Conservation (phyloP, 768 basidiomycete species). For the Gyrodon lividus region DNA sequence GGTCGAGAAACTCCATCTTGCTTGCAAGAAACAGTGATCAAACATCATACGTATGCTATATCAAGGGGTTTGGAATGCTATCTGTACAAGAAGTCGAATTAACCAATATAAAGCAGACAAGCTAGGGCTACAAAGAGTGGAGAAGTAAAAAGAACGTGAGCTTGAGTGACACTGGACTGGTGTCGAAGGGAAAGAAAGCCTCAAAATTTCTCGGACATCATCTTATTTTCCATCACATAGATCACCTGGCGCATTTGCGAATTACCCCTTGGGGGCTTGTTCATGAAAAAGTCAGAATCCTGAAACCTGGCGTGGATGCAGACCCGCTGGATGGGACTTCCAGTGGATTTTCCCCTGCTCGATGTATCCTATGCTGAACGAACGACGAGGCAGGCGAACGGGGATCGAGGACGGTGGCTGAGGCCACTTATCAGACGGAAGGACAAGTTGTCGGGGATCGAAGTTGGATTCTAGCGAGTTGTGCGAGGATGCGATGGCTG, state of each 20-base stretch:
- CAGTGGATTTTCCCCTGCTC: not conserved
- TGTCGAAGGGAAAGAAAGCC: not conserved
- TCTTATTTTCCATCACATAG: conserved; percentile 46
- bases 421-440: conserved; percentile 22
- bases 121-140: conserved; percentile 23
- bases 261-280: not conserved
- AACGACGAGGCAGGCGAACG: conserved; percentile 3
- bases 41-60: conserved; percentile 20
- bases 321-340: conserved; percentile 2
- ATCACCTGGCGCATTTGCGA: conserved; percentile 29
- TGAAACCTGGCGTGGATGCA: conserved; percentile 1
- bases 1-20: too few relatives aligned
- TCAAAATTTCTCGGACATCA: too few relatives aligned
- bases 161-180: not conserved
- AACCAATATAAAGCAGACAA: not conserved
- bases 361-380: conserved; percentile 8
- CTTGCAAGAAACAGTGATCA: too few relatives aligned
- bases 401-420: conserved; percentile 19
- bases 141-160: not conserved
- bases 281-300: not conserved
- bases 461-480: conserved; percentile 31
- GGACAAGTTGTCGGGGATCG: conserved; percentile 15
- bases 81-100: not conserved
- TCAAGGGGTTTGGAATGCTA: not conserved
- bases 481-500: conserved; percentile 30